Evolutionary conservation across 805 yeast genomes (phyloP), one percentile per base, ranked within the genome.

Genomic region (Blastobotrys americana): DNA sequence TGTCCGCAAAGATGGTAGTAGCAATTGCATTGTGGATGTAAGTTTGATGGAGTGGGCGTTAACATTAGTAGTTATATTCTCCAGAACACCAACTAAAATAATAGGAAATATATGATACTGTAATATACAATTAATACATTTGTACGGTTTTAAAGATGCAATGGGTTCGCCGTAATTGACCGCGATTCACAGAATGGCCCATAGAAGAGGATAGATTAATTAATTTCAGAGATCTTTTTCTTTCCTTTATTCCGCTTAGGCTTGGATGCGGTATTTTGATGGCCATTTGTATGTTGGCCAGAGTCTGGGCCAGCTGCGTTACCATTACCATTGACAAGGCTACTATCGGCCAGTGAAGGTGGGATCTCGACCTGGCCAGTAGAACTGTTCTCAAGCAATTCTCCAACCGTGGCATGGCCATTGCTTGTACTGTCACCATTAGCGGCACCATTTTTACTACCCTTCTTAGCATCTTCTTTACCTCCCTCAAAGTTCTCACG

Each of bases 401-500:
- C 18, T 16, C 27, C 10, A 3, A n/a, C 22, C 9, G 16, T 27
- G 33, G 13, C 42, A 19, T 39, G 15, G 34, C 21, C 16, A 8
- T 16, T 5, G 23, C 19, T 16, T 10, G 18, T 22, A 36, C 33
- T 36, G 5, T 13, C 18, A 16, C 27, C 37, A 20, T 22, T 15
- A 19, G 37, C 16, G 6, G 9, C 41, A 22, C 25, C 13, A 25
- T 22, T 25, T n/a, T 39, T 41, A 25, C 10, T 27, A 28, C 28
- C 27, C 28, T 38, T 28, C n/a, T 10, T 45, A 4, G 34, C 49
- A 5, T 41, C 45, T 19, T 50, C 67, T 54, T 74, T 73, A 3
- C 75, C 76, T 3, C 90, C 88, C 62, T 87, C 96, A 60, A 90
- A 90, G 55, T 77, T 82, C 53, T 78, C 75, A 50, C 94, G 76